Percentiles rank a stretch among this genome's conserved stretches.
These are phyloP conservation scores for Rhexocercosporidium sp. DNA, from an alignment of 2,329 filamentous ascomycete species.

Conservation along the genomic window DNA sequence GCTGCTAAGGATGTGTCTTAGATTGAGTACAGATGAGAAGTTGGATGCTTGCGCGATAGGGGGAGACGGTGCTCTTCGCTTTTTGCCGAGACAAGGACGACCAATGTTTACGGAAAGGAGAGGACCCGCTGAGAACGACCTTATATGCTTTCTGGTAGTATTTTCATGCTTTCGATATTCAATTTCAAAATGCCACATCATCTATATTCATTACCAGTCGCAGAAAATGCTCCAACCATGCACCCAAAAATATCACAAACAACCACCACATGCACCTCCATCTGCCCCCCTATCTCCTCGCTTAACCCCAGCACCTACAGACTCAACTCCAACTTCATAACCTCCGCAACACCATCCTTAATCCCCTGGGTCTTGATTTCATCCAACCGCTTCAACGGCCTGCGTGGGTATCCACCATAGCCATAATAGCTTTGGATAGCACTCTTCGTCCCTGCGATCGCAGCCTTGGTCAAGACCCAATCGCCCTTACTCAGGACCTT, in stretches of 20 bases:
- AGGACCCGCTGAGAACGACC: too few relatives aligned
- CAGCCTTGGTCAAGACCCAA: slow-evolving; percentile 82
- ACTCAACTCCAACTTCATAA: slow-evolving; percentile 67
- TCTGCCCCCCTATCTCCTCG: background rate
- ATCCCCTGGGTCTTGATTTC: slow-evolving; percentile 59
- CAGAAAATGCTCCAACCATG: background rate
- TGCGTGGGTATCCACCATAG: slow-evolving; percentile 78
- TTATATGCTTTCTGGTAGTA: too few relatives aligned
- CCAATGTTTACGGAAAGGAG: too few relatives aligned
- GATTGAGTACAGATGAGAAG: too few relatives aligned
- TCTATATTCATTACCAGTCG: background rate
- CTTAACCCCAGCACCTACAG: slow-evolving; percentile 32
- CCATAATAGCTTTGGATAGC: slow-evolving; percentile 82
- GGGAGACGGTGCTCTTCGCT: too few relatives aligned
- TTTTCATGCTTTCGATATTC: too few relatives aligned
- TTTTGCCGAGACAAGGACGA: too few relatives aligned
- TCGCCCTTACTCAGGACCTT: slow-evolving; percentile 79
- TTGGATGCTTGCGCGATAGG: too few relatives aligned
- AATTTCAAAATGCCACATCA: too few relatives aligned
- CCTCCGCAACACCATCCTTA: slow-evolving; percentile 62
- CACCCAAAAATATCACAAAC: background rate
- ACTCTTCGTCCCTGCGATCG: slow-evolving; percentile 85
- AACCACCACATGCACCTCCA: background rate
- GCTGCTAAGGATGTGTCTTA: too few relatives aligned
- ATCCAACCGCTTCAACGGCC: slow-evolving; percentile 71